Evolutionary conservation across 331 rosid genomes (phyloP).

Genomic region (Cydonia oblonga): DNA sequence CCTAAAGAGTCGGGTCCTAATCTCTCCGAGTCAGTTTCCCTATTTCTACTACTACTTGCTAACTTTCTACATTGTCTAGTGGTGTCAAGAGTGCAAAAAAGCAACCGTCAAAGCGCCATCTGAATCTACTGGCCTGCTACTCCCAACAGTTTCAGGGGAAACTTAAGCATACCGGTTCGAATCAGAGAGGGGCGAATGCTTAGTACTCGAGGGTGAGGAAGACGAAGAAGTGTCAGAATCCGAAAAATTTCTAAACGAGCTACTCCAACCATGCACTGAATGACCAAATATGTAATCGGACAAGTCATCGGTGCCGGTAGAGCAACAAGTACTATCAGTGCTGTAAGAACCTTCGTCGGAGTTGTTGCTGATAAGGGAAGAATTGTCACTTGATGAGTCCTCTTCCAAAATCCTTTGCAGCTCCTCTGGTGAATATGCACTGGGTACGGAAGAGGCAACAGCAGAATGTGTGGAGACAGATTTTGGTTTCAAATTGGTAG

Average conservation of each 20-base stretch:
- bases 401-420: conserved; percentile 49
- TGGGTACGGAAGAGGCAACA: conserved; percentile 14
- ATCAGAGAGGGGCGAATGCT: conserved; percentile 49
- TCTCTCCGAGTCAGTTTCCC: conserved; percentile 40
- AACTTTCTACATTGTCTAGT: conserved; percentile 37
- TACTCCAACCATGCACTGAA: conserved; percentile 37
- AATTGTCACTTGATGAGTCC: conserved; percentile 81
- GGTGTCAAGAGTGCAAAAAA: conserved; percentile 42
- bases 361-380: conserved; percentile 68
- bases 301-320: conserved; percentile 64
- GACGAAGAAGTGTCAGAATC: conserved; percentile 46
- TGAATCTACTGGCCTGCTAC: conserved; percentile 12
- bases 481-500: conserved; percentile 24
- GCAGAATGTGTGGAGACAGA: conserved; percentile 11
- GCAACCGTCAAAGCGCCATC: conserved; percentile 16
- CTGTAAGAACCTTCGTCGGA: conserved; percentile 89
- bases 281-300: conserved; percentile 75
- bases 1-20: conserved; percentile 38
- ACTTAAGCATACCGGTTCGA: conserved; percentile 37
- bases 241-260: conserved; percentile 28
- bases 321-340: conserved; percentile 60
- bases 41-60: conserved; percentile 34
- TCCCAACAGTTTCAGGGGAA: conserved; percentile 17
- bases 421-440: conserved; percentile 22
- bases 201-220: conserved; percentile 44